Percentiles rank a stretch among this genome's conserved stretches.
These are phyloP conservation scores for Exserohilum turcica DNA, from an alignment of 2,329 filamentous ascomycete species.

Conservation along the genomic window DNA sequence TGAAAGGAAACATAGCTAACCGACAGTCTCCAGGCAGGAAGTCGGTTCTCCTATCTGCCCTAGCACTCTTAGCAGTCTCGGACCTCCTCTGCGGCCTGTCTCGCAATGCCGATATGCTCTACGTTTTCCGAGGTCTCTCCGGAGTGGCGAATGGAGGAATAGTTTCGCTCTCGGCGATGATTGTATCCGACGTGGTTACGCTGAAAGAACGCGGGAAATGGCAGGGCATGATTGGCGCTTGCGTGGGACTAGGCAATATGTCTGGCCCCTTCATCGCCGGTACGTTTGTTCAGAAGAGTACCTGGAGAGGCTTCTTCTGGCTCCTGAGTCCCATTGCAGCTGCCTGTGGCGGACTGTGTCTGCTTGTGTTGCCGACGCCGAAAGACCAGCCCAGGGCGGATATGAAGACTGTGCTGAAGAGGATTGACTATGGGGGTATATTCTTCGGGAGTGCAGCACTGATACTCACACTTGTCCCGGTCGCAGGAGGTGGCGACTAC, in stretches of 20 bases:
- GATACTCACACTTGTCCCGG: conserved; percentile 66
- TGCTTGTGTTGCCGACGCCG: conserved; percentile 41
- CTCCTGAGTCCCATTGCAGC: conserved; percentile 24
- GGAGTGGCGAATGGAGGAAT: conserved; percentile 68
- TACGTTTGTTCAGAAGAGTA: conserved; percentile 23
- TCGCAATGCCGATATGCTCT: conserved; percentile 62
- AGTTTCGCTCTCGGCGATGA: conserved; percentile 48
- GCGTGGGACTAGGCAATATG: conserved; percentile 32
- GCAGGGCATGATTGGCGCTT: conserved; percentile 41
- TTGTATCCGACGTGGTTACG: conserved; percentile 46
- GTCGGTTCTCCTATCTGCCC: conserved; percentile 57
- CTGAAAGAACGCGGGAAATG: conserved; percentile 46
- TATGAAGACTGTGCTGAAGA: conserved; percentile 52
- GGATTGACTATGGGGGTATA: conserved; percentile 65
- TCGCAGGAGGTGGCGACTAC: conserved; percentile 65
- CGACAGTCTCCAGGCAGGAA: conserved; percentile 13
- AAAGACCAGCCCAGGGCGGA: conserved; percentile 56
- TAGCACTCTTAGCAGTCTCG: conserved; percentile 60
- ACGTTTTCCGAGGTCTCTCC: conserved; percentile 62
- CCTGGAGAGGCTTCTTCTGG: conserved; percentile 33
- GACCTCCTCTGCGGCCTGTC: conserved; percentile 66
- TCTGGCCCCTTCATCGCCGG: conserved; percentile 34
- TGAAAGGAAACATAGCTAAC: not conserved
- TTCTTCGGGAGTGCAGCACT: conserved; percentile 61
- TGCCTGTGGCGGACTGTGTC: conserved; percentile 16